These are phyloP conservation scores for Pichia nakasei DNA, from an alignment of 805 yeast species.

Conservation along the genomic window DNA sequence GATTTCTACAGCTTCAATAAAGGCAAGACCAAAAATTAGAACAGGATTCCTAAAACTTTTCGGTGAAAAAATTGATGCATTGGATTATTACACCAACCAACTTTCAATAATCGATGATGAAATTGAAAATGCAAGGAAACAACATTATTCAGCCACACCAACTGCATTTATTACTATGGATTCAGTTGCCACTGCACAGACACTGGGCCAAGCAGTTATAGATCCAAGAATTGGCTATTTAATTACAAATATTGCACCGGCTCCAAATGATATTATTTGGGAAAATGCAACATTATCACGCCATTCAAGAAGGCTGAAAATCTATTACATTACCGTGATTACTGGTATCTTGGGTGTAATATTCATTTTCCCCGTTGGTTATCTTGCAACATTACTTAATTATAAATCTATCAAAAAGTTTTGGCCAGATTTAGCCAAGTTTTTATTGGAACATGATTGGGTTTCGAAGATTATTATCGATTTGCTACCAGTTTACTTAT, in stretches of 20 bases:
- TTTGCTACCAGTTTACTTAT: conserved; percentile 81
- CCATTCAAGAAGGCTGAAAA: conserved; percentile 56
- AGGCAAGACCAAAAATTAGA: conserved; percentile 53
- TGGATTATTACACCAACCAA: conserved; percentile 63
- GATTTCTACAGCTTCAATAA: conserved; percentile 11
- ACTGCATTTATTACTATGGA: conserved; percentile 94
- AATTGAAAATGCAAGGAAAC: conserved; percentile 52
- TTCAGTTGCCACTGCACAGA: conserved; percentile 89
- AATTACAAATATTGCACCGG: conserved; percentile 82
- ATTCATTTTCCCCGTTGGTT: conserved; percentile 76
- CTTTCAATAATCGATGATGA: conserved; percentile 63
- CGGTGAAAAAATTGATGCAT: conserved; percentile 73
- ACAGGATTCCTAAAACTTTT: conserved; percentile 52
- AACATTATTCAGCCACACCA: conserved; percentile 74
- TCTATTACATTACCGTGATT: conserved; percentile 53
- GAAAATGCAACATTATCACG: conserved; percentile 77
- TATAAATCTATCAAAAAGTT: conserved; percentile 66
- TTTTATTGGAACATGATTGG: conserved; percentile 57
- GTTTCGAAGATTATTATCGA: conserved; percentile 78
- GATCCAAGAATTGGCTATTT: conserved; percentile 83
- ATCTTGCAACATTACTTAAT: conserved; percentile 74
- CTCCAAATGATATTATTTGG: conserved; percentile 95
- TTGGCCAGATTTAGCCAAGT: conserved; percentile 74
- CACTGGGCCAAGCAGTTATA: conserved; percentile 90
- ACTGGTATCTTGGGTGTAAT: conserved; percentile 64